Evolutionary conservation across 257 asterid species (phyloP).

Genomic region (Solanum gandarillasii): DNA sequence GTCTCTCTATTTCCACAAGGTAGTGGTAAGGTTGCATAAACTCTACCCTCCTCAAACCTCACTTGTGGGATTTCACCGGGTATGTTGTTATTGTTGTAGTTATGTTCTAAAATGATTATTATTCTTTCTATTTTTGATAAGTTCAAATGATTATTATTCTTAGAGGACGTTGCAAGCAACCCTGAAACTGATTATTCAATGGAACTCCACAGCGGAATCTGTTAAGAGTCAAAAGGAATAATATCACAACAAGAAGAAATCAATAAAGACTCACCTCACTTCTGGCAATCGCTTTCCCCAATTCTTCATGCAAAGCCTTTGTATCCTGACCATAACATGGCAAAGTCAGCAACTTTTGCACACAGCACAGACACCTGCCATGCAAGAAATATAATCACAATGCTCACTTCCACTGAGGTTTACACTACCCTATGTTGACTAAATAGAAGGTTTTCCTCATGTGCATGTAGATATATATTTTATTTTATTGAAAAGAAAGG

Average conservation of each 20-base stretch:
- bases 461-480: background rate
- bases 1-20: background rate
- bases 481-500: background rate
- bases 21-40: background rate
- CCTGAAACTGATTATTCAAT: background rate
- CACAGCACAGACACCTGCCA: constrained; percentile 16
- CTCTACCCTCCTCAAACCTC: background rate
- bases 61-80: background rate
- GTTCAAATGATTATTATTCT: background rate
- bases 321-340: constrained; percentile 61
- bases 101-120: background rate
- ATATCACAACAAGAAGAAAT: background rate
- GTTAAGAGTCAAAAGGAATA: background rate
- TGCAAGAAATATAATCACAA: constrained; percentile 17
- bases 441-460: background rate
- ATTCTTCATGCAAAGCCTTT: constrained; percentile 48
- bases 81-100: background rate
- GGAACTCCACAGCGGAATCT: background rate
- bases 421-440: constrained; percentile 3
- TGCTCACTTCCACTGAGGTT: constrained; percentile 12
- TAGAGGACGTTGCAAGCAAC: background rate
- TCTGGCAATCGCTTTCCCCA: constrained; percentile 64
- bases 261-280: constrained; percentile 43
- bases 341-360: constrained; percentile 43
- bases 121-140: background rate